These are phyloP conservation scores for Daucus carota DNA, from an alignment of 129 eudicot species.

Conservation along the genomic window DNA sequence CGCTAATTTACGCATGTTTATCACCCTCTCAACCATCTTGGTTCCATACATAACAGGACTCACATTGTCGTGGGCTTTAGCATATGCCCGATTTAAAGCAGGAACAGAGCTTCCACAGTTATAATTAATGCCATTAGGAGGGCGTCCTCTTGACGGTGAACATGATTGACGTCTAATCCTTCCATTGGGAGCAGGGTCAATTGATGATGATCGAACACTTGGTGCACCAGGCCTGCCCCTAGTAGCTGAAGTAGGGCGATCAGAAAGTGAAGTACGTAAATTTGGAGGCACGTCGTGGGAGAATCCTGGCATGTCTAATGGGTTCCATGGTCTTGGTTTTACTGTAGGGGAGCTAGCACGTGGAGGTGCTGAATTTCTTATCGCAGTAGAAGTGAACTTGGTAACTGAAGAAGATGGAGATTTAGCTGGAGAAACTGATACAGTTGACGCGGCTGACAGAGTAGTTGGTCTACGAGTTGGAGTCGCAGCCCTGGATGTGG, in stretches of 20 bases:
- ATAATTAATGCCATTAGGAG: constrained; percentile 53
- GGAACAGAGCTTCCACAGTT: constrained; percentile 77
- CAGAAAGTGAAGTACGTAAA: constrained; percentile 73
- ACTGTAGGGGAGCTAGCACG: constrained; percentile 67
- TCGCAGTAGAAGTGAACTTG: constrained; percentile 30
- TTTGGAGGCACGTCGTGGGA: constrained; percentile 95
- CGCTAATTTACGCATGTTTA: constrained; percentile 77
- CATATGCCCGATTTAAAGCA: constrained; percentile 59
- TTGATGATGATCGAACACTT: constrained; percentile 66
- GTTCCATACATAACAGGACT: constrained; percentile 76
- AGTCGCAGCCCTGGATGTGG: constrained; percentile 56
- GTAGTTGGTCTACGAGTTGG: constrained; percentile 72
- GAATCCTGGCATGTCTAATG: constrained; percentile 92
- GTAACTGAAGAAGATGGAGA: constrained; percentile 28
- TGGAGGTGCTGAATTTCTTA: constrained; percentile 36
- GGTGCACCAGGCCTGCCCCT: constrained; percentile 92
- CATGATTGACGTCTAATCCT: constrained; percentile 83
- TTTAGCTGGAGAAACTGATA: constrained; percentile 35
- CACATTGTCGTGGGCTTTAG: constrained; percentile 72
- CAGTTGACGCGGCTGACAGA: constrained; percentile 27
- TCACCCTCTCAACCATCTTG: constrained; percentile 86
- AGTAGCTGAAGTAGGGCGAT: constrained; percentile 62
- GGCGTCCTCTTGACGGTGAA: constrained; percentile 89
- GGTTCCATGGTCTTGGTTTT: constrained; percentile 88
- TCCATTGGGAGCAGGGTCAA: constrained; percentile 65